Evolutionary conservation across 441 rosid species (phyloP).

Genomic region (Lepidium campestre): DNA sequence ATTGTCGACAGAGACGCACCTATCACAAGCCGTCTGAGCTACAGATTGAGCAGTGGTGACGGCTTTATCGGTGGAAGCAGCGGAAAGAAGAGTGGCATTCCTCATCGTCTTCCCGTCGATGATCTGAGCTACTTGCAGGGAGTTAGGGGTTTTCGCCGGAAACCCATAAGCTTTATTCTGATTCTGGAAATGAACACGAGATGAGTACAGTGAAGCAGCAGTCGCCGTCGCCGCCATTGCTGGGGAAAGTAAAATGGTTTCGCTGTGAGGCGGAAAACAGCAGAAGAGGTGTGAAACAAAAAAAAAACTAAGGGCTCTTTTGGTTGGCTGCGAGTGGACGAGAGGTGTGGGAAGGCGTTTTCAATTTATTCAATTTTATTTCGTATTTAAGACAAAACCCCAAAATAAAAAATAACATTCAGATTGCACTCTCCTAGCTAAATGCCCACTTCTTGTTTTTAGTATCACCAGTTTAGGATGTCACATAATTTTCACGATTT

Average conservation of each 20-base stretch:
- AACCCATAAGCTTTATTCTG: constrained; percentile 6
- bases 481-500: no score
- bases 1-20: constrained; percentile 1
- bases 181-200: neutral
- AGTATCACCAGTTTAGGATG: no score
- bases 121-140: constrained; percentile 17
- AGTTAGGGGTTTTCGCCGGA: constrained; percentile 8
- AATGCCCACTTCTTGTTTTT: no score
- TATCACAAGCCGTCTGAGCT: neutral
- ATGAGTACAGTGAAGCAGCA: constrained; percentile 12
- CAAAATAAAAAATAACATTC: no score
- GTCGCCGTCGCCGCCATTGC: constrained; percentile 27
- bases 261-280: constrained; percentile 27
- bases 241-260: neutral
- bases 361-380: no score
- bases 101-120: constrained; percentile 19
- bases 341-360: neutral
- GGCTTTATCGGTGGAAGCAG: constrained; percentile 24
- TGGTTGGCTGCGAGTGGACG: constrained; percentile 12
- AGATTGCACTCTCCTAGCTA: no score
- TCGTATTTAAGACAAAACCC: no score
- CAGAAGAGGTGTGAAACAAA: neutral
- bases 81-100: constrained; percentile 19
- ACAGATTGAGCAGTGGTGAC: constrained; percentile 14
- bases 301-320: neutral